phyloP scores from a whole-genome alignment of 148 eudicot species.

The Arbutus unedo region DNA sequence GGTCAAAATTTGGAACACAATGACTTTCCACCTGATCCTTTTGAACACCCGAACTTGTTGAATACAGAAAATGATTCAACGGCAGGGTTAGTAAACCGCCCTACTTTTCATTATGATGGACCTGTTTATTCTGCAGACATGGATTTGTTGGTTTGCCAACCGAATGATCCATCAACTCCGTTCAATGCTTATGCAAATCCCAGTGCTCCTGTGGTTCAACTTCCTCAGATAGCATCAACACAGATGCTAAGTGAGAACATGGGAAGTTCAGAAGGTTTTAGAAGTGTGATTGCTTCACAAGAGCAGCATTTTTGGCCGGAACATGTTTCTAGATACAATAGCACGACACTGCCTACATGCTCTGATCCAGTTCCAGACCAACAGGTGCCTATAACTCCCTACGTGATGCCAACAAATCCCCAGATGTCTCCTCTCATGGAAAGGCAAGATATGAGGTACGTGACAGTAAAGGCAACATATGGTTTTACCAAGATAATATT shows the following conservation, averaged over 20 bases:
- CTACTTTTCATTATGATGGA: not conserved
- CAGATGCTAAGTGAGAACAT: not conserved
- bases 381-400: no score
- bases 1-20: not conserved
- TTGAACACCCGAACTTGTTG: not conserved
- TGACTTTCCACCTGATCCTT: not conserved
- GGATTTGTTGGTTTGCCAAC: no score
- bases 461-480: no score
- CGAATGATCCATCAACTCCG: not conserved
- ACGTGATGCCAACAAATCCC: no score
- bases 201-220: not conserved
- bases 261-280: not conserved
- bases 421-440: no score
- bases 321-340: not conserved
- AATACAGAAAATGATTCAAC: no score
- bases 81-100: no score
- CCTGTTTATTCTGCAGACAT: not conserved
- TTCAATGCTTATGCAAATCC: not conserved
- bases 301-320: not conserved
- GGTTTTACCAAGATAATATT: no score
- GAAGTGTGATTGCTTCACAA: not conserved
- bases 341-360: not conserved
- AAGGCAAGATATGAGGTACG: no score
- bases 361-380: not conserved
- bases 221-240: not conserved